phyloP scores from a whole-genome alignment of 192 early-diverging fungal species.

The Cetraspora pellucida region DNA sequence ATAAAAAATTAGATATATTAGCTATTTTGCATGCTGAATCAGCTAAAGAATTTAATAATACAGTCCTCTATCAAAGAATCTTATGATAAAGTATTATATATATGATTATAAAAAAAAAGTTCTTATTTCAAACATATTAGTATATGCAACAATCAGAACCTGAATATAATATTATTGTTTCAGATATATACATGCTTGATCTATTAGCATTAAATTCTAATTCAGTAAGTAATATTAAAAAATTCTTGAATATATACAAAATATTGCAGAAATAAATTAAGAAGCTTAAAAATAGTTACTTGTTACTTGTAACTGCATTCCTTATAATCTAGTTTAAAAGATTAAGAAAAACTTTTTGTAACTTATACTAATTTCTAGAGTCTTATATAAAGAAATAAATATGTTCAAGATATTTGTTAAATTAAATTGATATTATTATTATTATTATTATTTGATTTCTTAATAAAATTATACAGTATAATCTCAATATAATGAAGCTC shows the following conservation, averaged over 20 bases:
- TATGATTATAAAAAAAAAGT: neutral
- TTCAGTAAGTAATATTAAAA: neutral
- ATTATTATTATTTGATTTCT: no score
- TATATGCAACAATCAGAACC: neutral
- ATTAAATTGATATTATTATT: constrained; percentile 4
- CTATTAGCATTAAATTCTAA: neutral
- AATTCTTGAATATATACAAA: neutral
- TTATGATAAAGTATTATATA: neutral
- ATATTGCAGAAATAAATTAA: neutral
- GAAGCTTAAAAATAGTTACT: neutral
- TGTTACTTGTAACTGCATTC: constrained; percentile 15
- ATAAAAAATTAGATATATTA: no score
- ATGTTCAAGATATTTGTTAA: neutral
- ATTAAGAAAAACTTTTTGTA: neutral
- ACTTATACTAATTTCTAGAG: neutral
- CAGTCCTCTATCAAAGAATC: neutral
- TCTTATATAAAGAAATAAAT: constrained; percentile 7
- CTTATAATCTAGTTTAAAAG: neutral
- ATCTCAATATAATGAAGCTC: no score
- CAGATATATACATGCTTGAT: constrained; percentile 9
- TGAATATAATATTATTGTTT: neutral
- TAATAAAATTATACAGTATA: no score
- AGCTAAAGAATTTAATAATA: neutral
- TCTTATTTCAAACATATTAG: neutral
- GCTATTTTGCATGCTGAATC: neutral